phyloP scores from a whole-genome alignment of 306 rosid genomes.

The Cicer bijugum region DNA sequence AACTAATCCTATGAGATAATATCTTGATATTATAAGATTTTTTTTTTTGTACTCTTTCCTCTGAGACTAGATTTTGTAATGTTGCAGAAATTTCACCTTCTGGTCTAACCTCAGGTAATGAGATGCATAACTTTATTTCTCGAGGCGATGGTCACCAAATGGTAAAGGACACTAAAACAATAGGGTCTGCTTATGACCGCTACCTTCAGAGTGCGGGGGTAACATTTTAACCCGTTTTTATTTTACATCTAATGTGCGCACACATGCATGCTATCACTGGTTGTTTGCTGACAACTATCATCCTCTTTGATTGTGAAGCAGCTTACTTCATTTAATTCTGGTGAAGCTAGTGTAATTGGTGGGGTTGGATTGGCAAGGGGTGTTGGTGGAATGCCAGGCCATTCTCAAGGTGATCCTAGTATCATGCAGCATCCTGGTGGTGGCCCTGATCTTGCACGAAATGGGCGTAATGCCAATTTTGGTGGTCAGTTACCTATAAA shows the following conservation, averaged over 20 bases:
- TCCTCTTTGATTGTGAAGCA: constrained; percentile 54
- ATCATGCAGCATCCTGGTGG: constrained; percentile 53
- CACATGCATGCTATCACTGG: constrained; percentile 5
- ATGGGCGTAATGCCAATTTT: constrained; percentile 55
- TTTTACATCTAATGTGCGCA: constrained; percentile 28
- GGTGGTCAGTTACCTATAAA: constrained; percentile 68
- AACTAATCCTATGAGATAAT: not conserved
- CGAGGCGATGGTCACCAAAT: constrained; percentile 59
- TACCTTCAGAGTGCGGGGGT: constrained; percentile 83
- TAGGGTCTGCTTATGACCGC: constrained; percentile 85
- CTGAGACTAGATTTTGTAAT: constrained; percentile 25
- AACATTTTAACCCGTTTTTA: constrained; percentile 43
- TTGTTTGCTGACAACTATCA: constrained; percentile 44
- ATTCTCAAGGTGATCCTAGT: constrained; percentile 58
- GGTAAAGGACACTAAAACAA: constrained; percentile 60
- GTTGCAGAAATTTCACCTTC: constrained; percentile 59
- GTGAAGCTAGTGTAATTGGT: constrained; percentile 61
- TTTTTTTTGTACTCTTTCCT: not conserved
- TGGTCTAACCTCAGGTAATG: constrained; percentile 64
- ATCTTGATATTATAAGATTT: not conserved
- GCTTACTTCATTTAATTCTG: constrained; percentile 62
- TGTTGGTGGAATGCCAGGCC: constrained; percentile 59
- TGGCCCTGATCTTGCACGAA: constrained; percentile 60
- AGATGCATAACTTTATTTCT: constrained; percentile 62
- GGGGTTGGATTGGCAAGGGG: constrained; percentile 67